Percentiles rank a stretch among this genome's conserved stretches.
Evolutionary conservation across 2,329 filamentous ascomycete species (phyloP).

Genomic region (Cercospora janseana): DNA sequence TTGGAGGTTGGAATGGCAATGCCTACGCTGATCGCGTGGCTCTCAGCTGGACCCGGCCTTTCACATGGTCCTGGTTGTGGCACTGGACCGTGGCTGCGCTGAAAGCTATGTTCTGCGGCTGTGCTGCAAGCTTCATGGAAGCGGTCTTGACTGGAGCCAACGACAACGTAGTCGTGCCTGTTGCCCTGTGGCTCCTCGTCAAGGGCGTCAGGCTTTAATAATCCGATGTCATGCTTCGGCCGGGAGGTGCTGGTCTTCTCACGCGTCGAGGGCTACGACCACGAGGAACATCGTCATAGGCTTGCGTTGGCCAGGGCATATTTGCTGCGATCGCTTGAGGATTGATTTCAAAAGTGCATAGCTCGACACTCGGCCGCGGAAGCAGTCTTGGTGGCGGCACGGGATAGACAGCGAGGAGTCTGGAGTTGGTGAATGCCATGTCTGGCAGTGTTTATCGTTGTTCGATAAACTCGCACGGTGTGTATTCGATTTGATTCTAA

Average conservation of each 20-base stretch:
- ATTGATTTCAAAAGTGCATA: neutral
- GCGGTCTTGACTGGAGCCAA: constrained; percentile 94
- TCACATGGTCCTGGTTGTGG: constrained; percentile 16
- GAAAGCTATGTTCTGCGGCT: constrained; percentile 71
- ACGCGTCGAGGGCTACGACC: neutral
- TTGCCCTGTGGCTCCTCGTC: constrained; percentile 88
- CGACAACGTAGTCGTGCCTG: constrained; percentile 95
- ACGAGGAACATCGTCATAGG: too few relatives aligned
- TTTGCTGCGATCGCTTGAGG: neutral
- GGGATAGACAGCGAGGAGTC: constrained; percentile 7
- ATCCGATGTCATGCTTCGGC: neutral
- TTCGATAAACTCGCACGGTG: neutral
- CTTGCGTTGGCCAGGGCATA: neutral
- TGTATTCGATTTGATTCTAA: neutral
- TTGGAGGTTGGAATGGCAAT: constrained; percentile 67
- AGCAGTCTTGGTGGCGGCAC: constrained; percentile 2
- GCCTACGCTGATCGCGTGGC: constrained; percentile 11
- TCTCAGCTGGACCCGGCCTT: neutral
- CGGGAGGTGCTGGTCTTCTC: neutral
- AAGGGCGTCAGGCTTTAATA: constrained; percentile 65
- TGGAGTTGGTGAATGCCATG: constrained; percentile 9
- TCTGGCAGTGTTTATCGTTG: too few relatives aligned
- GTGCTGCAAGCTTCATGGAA: constrained; percentile 84
- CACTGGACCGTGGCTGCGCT: constrained; percentile 37
- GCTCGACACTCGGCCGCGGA: neutral